Conservation (phyloP, 148 eudicot genomes). For the Amaranthus palmeri region DNA sequence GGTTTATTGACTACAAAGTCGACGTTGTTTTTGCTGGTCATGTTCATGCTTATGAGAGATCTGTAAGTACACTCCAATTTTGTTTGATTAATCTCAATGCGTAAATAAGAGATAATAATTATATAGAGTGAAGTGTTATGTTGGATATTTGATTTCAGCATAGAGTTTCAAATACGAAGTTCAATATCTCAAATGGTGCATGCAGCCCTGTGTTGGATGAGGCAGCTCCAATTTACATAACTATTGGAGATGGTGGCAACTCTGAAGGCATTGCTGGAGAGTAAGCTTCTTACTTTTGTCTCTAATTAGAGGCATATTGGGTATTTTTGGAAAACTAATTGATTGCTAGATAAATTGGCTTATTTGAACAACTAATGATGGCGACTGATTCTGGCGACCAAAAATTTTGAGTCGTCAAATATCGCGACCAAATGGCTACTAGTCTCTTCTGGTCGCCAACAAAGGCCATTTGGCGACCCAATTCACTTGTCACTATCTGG, state of each 20-base stretch:
- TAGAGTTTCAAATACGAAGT: constrained; percentile 38
- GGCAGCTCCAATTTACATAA: constrained; percentile 46
- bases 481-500: no score
- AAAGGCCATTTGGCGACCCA: no score
- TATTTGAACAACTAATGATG: no score
- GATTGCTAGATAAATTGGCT: no score
- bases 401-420: no score
- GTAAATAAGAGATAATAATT: no score
- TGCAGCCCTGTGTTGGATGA: constrained; percentile 31
- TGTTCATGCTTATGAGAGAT: constrained; percentile 67
- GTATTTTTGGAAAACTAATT: no score
- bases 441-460: no score
- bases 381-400: no score
- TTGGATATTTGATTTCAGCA: constrained; percentile 21
- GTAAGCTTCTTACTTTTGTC: constrained; percentile 18
- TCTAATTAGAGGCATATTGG: not conserved
- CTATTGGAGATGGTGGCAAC: constrained; percentile 53
- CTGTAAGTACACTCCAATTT: constrained; percentile 38
- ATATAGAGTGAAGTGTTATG: no score
- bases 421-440: no score
- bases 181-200: constrained; percentile 35
- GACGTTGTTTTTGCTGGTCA: constrained; percentile 17
- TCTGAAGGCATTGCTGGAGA: constrained; percentile 40
- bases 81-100: no score
- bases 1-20: constrained; percentile 56